A percentile compares a stretch with the other conserved stretches of the same genome.
Evolutionary conservation across 495 filamentous ascomycete genomes (phyloP).

Genomic region (Podospora didyma): DNA sequence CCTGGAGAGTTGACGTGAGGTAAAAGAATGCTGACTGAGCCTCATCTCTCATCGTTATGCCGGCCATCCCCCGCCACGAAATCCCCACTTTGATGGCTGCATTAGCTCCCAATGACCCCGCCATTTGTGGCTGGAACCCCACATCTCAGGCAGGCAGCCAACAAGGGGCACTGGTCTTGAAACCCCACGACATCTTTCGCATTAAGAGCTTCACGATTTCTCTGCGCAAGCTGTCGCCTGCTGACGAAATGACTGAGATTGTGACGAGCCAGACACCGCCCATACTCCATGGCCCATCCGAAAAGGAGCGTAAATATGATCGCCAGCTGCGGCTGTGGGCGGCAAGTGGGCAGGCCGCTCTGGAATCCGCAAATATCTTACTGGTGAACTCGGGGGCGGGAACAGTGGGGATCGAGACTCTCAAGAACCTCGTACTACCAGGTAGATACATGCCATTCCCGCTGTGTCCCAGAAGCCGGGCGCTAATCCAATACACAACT

Average conservation of each 20-base stretch:
- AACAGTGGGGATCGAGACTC: constrained; percentile 81
- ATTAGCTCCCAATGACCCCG: constrained; percentile 3
- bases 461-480: not conserved
- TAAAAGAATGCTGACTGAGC: too few relatives aligned
- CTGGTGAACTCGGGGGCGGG: constrained; percentile 81
- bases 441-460: constrained; percentile 33
- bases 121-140: constrained; percentile 1
- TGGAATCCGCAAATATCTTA: constrained; percentile 85
- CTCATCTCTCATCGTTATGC: too few relatives aligned
- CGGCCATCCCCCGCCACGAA: not conserved
- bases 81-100: not conserved
- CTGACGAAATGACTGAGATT: constrained; percentile 41
- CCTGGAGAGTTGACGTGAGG: too few relatives aligned
- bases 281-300: constrained; percentile 60
- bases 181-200: not conserved
- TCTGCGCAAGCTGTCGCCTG: not conserved
- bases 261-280: constrained; percentile 48
- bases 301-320: constrained; percentile 93
- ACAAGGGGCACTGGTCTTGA: not conserved
- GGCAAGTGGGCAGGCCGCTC: constrained; percentile 80
- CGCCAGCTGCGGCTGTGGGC: constrained; percentile 95
- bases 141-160: constrained; percentile 10
- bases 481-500: not conserved
- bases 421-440: constrained; percentile 95
- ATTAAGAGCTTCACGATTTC: not conserved